Evolutionary conservation across 306 rosid genomes (phyloP), one percentile per base, ranked within the genome.

Genomic region (Boehmeria nivea): DNA sequence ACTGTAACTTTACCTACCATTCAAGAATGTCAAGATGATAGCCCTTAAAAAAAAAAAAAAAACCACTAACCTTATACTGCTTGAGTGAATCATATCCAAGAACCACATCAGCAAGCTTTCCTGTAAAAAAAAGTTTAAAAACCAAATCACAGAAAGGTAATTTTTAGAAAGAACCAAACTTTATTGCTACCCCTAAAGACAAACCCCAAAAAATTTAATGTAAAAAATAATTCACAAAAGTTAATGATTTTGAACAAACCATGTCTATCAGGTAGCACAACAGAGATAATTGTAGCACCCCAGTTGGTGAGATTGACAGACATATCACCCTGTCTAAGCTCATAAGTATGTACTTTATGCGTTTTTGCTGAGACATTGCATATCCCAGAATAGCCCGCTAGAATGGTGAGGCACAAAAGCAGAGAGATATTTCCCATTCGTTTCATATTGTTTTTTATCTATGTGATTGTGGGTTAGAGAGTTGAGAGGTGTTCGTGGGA

Each of bases 71-170:
- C 40, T 53, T 62, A 67, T 88, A 88, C 27, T 81, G 83, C 31
- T 78, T 65, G 50, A 82, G 3, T 56, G 96, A 76, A 70, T 85
- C 72, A 51, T 82, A 88, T 48, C 94, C 96, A 52, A 88, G 91
- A 78, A 83, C 72, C 47, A 85, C 70, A 85, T 88, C 94, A 47
- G 63, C 86, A 50, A 80, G 64, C 58, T 82, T 82, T 64, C 91
- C 96, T 88, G 63, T 6, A 73, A 15, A 59, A 17, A 38, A 55
- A 19, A 46, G n/a, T 15, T 5, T 58, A 12, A 14, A 20, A 49
- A 54, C 26, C 28, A 21, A 20, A 64, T n/a, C 17, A 25, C n/a
- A n/a, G n/a, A n/a, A n/a, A 23, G 14, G 26, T 55, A 39, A 12
- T 11, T 19, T 40, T 2, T 8, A 61, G 17, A 8, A 5, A 51